Evolutionary conservation across 2,329 filamentous ascomycete genomes (phyloP), one percentile per base, ranked within the genome.

Genomic region (Colletotrichum sp.): DNA sequence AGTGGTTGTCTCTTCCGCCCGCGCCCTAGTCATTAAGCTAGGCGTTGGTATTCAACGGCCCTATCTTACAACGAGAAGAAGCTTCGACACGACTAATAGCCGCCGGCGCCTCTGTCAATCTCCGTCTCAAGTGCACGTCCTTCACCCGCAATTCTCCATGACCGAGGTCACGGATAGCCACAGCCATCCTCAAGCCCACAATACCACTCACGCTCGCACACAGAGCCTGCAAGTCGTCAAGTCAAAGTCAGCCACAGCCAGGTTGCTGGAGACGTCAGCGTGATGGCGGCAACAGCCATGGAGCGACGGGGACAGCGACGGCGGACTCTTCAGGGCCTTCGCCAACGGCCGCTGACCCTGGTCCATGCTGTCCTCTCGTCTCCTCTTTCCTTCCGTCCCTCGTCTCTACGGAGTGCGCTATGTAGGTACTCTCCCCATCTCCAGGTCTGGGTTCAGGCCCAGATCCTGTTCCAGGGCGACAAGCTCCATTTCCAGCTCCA

Each of bases 341-440:
- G 61, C 55, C 63, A 72, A 67, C 63, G 55, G 55, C 55, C 55
- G 25, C 27, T 57, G n/a, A 63, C 22, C 73, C 73, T 27, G 63
- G 69, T 68, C 64, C 73, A 68, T 75, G 73, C 44, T 70, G 48
- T 36, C 66, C 30, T 34, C 66, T 70, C 55, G 72, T 71, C 68
- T 64, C 68, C 36, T 71, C 59, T 48, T 71, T 63, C 57, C 59
- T 63, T 63, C 39, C 57, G 68, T 34, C 19, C 39, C 27, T 25
- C 55, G 30, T 60, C 32, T 30, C 15, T 48, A 48, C 39, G 19
- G 19, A 48, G 6, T 48, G 19, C 39, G 19, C 36, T 39, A 39
- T 39, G 36, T 39, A 39, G 15, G 39, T 12, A 48, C 39, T 44
- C 22, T 65, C 63, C 30, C 66, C 66, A 52, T 67, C 64, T 67